These are phyloP conservation scores for Blastocystis sp. DNA, from an alignment of 352 stramenopile species.

Conservation along the genomic window DNA sequence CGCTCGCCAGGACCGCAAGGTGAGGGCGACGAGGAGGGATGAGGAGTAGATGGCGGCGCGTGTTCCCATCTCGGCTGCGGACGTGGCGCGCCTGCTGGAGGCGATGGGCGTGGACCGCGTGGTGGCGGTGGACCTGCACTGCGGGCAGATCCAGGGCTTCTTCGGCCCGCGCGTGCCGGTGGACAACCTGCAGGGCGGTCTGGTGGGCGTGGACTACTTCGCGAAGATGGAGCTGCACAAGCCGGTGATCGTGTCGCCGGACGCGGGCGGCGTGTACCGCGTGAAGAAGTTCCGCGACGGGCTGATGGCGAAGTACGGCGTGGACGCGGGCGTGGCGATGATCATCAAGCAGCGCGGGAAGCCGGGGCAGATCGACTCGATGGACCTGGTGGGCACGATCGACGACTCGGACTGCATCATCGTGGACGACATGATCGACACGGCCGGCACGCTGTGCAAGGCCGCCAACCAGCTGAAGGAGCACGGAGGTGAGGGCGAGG, in stretches of 20 bases:
- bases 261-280: constrained; percentile 95
- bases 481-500: constrained; percentile 80
- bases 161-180: constrained; percentile 96
- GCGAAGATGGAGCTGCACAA: constrained; percentile 95
- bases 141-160: constrained; percentile 92
- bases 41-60: constrained; percentile 76
- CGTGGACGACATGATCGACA: constrained; percentile 99
- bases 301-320: constrained; percentile 82
- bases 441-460: constrained; percentile 95
- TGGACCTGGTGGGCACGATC: constrained; percentile 98
- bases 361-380: constrained; percentile 92
- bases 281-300: constrained; percentile 99
- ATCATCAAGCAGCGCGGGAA: constrained; percentile 99
- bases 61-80: constrained; percentile 94
- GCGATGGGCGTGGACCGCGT: constrained; percentile 88
- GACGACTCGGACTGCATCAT: constrained; percentile 98
- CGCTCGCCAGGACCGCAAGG: constrained; percentile 87
- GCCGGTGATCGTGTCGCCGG: constrained; percentile 96
- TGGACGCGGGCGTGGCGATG: constrained; percentile 97
- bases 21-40: constrained; percentile 71
- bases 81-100: constrained; percentile 86
- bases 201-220: constrained; percentile 90
- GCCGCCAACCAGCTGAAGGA: constrained; percentile 91
- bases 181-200: constrained; percentile 93
- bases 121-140: constrained; percentile 88